Evolutionary conservation across 2,329 filamentous ascomycete genomes (phyloP), one percentile per base, ranked within the genome.

Genomic region (Fusarium redolens): DNA sequence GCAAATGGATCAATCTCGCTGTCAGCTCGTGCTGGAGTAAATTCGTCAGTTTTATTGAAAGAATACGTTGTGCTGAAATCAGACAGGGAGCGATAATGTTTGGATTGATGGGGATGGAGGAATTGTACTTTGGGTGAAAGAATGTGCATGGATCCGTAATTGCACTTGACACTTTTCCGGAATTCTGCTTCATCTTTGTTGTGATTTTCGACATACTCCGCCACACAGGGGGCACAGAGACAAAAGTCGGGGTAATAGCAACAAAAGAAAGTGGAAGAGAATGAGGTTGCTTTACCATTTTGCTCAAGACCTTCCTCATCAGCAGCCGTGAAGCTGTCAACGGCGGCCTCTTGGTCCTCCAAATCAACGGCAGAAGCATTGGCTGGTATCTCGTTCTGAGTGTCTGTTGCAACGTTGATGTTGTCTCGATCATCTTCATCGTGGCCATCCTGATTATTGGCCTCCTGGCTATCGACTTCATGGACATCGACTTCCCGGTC

Each of bases 1-100:
- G 65, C 63, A 28, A 80, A 77, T 40, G 77, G 72, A 61, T 80
- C 72, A 61, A 69, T 56, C 51, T 76, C 73, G 57, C 74, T 76
- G 43, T 73, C 74, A 57, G 68, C 69, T 51, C 52, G 48, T 40
- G 73, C 80, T 80, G 66, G 50, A 44, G 55, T 54, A 48, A 56
- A 52, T 41, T 70, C 51, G 74, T 82, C 72, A 81, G 79, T 60
- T 47, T 72, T 62, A 63, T 64, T 69, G 54, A 60, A 67, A 47
- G 73, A 74, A 68, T 75, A 76, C 10, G 69, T 47, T 11, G 71
- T 68, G 65, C 67, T 65, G 56, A 72, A 75, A 44, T 67, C 67
- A 50, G 65, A 72, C 33, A 43, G 37, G 25, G 59, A 65, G 22
- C 61, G 44, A 43, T 57, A 20, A 50, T 73, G 69, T 35, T 65